Evolutionary conservation across 805 yeast species (phyloP).

Genomic region (Hanseniaspora nectarophila): DNA sequence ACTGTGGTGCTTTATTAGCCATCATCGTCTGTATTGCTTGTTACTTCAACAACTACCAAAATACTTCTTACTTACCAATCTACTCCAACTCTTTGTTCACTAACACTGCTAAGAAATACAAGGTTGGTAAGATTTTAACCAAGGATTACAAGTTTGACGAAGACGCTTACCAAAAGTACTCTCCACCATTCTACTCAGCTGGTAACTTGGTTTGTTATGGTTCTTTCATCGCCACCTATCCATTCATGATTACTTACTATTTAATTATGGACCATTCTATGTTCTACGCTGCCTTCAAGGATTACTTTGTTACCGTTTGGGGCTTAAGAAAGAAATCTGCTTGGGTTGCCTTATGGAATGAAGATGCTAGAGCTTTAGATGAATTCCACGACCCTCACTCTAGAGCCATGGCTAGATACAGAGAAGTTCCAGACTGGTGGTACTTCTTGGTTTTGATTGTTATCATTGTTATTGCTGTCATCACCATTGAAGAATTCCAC

Average conservation of each 20-base stretch:
- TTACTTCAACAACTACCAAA: no score
- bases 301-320: constrained; percentile 17
- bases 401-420: constrained; percentile 43
- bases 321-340: constrained; percentile 16
- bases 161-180: no score
- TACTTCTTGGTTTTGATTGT: constrained; percentile 33
- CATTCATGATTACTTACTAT: no score
- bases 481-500: constrained; percentile 34
- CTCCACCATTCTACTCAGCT: no score
- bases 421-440: constrained; percentile 61
- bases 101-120: no score
- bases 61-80: no score
- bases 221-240: no score
- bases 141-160: no score
- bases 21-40: no score
- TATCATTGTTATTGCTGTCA: constrained; percentile 30
- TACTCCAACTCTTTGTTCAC: no score
- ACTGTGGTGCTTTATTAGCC: constrained; percentile 29
- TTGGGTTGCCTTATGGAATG: constrained; percentile 26
- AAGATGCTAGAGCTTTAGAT: constrained; percentile 23
- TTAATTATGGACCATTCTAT: constrained; percentile 34
- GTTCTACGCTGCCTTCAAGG: constrained; percentile 31
- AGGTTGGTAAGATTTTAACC: no score
- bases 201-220: no score
- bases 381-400: constrained; percentile 42